phyloP scores from a whole-genome alignment of 345 rosid species.

The Xanthoceras sorbifolium region DNA sequence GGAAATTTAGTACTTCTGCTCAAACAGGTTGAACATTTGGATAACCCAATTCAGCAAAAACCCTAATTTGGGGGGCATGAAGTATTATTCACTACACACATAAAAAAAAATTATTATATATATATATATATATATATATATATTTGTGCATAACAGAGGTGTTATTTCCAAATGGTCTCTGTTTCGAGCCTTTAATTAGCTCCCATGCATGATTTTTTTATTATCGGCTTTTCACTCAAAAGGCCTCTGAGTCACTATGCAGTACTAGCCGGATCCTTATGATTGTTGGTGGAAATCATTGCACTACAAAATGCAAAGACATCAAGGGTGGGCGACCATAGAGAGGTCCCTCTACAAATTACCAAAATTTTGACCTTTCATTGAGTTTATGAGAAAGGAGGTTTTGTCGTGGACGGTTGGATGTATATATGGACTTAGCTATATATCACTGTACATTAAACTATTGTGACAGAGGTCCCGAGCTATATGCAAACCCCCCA shows the following conservation, averaged over 20 bases:
- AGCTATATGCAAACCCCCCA: background rate
- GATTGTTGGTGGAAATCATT: background rate
- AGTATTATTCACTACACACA: too few relatives aligned
- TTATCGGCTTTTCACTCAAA: background rate
- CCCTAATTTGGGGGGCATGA: background rate
- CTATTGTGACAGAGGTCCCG: constrained; percentile 8
- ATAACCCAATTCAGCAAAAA: background rate
- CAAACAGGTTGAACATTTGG: background rate
- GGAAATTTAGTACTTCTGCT: constrained; percentile 14
- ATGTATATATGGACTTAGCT: background rate
- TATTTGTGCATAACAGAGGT: too few relatives aligned
- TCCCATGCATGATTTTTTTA: background rate
- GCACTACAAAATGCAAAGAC: background rate
- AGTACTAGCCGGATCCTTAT: background rate
- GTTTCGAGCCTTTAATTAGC: background rate
- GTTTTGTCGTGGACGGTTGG: constrained; percentile 9
- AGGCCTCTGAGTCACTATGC: too few relatives aligned
- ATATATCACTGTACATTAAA: constrained; percentile 8
- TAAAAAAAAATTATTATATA: too few relatives aligned
- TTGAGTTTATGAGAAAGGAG: background rate
- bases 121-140: too few relatives aligned
- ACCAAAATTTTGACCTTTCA: background rate
- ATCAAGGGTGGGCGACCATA: background rate
- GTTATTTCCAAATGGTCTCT: too few relatives aligned
- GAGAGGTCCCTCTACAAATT: constrained; percentile 4